Base-by-base conservation (phyloP, 2,329 filamentous ascomycete genomes). In the Aspergillus glaucus region DNA sequence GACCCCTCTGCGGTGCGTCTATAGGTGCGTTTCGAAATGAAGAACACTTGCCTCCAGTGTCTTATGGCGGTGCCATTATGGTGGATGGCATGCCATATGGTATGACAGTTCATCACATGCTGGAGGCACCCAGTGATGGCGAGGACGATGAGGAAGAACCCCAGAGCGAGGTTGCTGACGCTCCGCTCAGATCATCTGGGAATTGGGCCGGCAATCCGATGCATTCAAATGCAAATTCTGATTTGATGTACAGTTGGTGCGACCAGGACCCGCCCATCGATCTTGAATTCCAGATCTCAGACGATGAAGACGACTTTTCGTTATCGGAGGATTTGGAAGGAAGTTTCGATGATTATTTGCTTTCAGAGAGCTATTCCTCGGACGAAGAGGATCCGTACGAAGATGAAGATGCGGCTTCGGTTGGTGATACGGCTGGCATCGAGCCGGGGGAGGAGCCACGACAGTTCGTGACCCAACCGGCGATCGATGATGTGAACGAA, bases 101-200 rank as follows among this genome's bases (percentile, higher is more conserved):
- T 10, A 93, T 97, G 88, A 96, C 89, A 19, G 92, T 97, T 0
- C 92, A 97, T 62, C 92, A 97, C 67, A 92, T 97, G 83, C 80
- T 97, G 2, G 92, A 96, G 59, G 71, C 74, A 10, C 74, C 79
- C 9, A 79, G 78, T 50, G 76, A 79, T 41, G 77, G 79, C 40
- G 77, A 80, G 12, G 66, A 68, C 14, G 63, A 67, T 1, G 65
- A 70, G 14, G 61, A 68, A n/a, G 37, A 40, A 40, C 3, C 37
- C 10, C 15, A 22, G 17, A 12, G 37, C 9, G 15, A 40, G 17
- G 58, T 64, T 40, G 56, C 56, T 14, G 62, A 64, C 26, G 62
- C 49, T 3, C 66, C 71, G 12, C 61, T 64, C 19, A 66, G 78
- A 6, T 79, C 77, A 3, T 72, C 74, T 43, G 75, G 72, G n/a